phyloP scores from a whole-genome alignment of 2,329 filamentous ascomycete species.

The Aspergillus sp. region DNA sequence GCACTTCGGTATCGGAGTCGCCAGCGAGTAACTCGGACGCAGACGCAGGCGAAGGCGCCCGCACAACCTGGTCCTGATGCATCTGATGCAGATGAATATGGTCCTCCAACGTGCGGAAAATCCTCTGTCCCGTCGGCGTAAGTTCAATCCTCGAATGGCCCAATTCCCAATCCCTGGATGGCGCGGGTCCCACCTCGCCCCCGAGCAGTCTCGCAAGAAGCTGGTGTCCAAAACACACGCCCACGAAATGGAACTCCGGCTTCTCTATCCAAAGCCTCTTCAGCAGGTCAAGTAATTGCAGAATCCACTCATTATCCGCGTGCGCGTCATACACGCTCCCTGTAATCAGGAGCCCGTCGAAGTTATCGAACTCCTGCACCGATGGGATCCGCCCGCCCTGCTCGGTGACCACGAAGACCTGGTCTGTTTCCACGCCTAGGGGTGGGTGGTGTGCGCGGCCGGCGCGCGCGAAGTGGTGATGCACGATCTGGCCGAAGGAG shows the following conservation, averaged over 20 bases:
- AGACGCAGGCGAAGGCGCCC: constrained; percentile 28
- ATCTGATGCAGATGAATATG: constrained; percentile 41
- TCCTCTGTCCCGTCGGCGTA: constrained; percentile 38
- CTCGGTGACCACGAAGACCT: constrained; percentile 55
- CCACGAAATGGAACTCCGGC: constrained; percentile 52
- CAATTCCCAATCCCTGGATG: constrained; percentile 48
- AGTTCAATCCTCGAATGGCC: constrained; percentile 45
- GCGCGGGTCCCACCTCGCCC: constrained; percentile 36
- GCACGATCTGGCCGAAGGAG: constrained; percentile 55
- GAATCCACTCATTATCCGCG: constrained; percentile 46
- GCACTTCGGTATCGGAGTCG: constrained; percentile 41
- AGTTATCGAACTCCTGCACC: constrained; percentile 47
- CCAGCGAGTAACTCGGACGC: constrained; percentile 32
- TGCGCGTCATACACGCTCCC: constrained; percentile 51
- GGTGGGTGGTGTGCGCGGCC: constrained; percentile 55
- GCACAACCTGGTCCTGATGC: constrained; percentile 47
- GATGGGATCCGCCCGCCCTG: constrained; percentile 49
- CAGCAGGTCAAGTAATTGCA: constrained; percentile 46
- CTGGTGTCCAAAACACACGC: constrained; percentile 52
- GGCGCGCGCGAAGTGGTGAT: constrained; percentile 52
- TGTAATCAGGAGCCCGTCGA: constrained; percentile 48
- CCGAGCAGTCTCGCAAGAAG: constrained; percentile 47
- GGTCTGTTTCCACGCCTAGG: constrained; percentile 55
- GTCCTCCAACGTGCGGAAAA: constrained; percentile 39
- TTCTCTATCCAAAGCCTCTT: constrained; percentile 51